phyloP scores from a whole-genome alignment of 805 yeast genomes.

The Barnettozyma sp. region DNA sequence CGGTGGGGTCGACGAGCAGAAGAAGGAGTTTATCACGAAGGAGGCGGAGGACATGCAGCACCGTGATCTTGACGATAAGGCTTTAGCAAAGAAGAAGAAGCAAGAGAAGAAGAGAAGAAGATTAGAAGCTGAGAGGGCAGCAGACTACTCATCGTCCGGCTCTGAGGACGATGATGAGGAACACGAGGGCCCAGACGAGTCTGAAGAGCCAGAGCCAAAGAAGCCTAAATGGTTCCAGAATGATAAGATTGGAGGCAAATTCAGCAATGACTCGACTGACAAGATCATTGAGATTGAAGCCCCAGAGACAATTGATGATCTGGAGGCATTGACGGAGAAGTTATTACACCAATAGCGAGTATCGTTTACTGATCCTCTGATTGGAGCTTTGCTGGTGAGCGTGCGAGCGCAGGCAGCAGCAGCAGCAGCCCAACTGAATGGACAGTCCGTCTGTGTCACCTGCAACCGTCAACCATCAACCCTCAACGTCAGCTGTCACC shows the following conservation, averaged over 20 bases:
- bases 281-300: slow-evolving; percentile 68
- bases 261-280: slow-evolving; percentile 23
- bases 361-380: background rate
- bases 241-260: slow-evolving; percentile 27
- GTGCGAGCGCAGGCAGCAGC: too few species aligned
- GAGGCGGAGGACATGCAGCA: slow-evolving; percentile 64
- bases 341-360: slow-evolving; percentile 23
- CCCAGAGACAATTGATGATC: slow-evolving; percentile 87
- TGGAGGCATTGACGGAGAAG: slow-evolving; percentile 75
- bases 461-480: too few species aligned
- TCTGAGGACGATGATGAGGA: slow-evolving; percentile 23
- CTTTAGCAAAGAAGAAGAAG: slow-evolving; percentile 64
- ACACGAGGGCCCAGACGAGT: slow-evolving; percentile 28
- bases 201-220: slow-evolving; percentile 26
- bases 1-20: slow-evolving; percentile 65
- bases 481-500: too few species aligned
- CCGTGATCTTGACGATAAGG: slow-evolving; percentile 76
- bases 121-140: slow-evolving; percentile 64
- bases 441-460: too few species aligned
- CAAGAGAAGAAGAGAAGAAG: slow-evolving; percentile 86
- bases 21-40: slow-evolving; percentile 53
- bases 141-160: too few species aligned
- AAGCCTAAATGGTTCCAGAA: slow-evolving; percentile 34
- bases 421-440: too few species aligned
- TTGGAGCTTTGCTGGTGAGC: too few species aligned